Evolutionary conservation across 2,329 filamentous ascomycete species (phyloP).

Genomic region (Nemania sp.): DNA sequence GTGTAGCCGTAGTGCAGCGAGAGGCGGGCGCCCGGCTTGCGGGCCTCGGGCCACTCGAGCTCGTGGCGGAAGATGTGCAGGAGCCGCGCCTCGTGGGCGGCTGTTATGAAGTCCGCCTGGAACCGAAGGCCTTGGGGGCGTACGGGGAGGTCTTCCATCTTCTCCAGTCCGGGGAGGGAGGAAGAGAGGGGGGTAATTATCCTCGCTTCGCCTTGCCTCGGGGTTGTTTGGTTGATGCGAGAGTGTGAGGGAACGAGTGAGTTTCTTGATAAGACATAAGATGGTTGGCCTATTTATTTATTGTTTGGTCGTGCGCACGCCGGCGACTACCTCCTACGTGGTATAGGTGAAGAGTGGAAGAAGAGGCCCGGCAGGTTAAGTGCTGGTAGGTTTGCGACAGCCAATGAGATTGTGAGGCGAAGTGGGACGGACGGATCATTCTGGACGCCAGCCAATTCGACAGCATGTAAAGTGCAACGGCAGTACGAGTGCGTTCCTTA

Average conservation of each 20-base stretch:
- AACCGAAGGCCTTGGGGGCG: slow-evolving; percentile 47
- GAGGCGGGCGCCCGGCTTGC: slow-evolving; percentile 44
- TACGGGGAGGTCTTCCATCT: slow-evolving; percentile 30
- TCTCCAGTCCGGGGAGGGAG: background rate
- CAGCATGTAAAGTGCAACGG: background rate
- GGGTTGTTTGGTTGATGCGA: no score
- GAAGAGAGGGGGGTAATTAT: no score
- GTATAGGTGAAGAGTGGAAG: background rate
- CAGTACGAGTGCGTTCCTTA: no score
- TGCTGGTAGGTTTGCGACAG: background rate
- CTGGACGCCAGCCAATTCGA: background rate
- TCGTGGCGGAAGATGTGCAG: slow-evolving; percentile 50
- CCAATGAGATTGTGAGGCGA: slow-evolving; percentile 14
- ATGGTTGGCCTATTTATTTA: no score
- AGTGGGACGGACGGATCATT: slow-evolving; percentile 13
- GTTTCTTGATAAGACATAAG: no score
- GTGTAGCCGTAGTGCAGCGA: slow-evolving; percentile 62
- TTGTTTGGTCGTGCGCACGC: no score
- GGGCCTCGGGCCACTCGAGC: slow-evolving; percentile 52
- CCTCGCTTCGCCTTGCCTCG: no score
- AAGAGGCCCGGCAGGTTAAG: background rate
- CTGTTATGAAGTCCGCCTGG: slow-evolving; percentile 53
- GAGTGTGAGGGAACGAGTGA: no score
- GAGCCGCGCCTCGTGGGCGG: slow-evolving; percentile 50
- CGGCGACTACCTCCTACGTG: no score